Conservation (phyloP, 768 basidiomycete genomes). For the Clavulina sp. region DNA sequence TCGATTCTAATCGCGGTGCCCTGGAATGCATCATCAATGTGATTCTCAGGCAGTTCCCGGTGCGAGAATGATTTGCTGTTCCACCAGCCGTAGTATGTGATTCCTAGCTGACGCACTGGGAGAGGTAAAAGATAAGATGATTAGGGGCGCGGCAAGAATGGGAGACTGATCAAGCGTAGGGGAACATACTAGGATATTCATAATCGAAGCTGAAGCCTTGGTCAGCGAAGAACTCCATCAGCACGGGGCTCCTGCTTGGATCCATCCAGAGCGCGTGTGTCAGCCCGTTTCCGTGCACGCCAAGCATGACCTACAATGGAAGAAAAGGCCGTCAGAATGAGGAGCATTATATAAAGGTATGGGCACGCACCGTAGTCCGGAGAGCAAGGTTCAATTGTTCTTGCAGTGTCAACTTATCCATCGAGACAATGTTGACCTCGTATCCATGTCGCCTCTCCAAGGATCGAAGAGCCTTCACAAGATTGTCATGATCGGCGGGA, state of each 20-base stretch:
- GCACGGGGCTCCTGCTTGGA: conserved; percentile 47
- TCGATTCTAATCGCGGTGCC: conserved; percentile 53
- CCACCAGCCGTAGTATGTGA: not conserved
- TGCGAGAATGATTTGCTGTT: conserved; percentile 22
- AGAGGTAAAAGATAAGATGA: not conserved
- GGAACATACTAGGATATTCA: conserved; percentile 46
- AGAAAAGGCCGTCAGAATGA: not conserved
- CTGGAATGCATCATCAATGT: conserved; percentile 77
- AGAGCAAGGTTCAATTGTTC: conserved; percentile 72
- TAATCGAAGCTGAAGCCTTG: conserved; percentile 70
- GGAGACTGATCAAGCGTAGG: not conserved
- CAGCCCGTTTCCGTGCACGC: conserved; percentile 83
- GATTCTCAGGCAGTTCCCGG: conserved; percentile 33
- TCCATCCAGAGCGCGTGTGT: conserved; percentile 67
- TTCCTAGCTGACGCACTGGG: not conserved
- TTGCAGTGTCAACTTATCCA: conserved; percentile 60
- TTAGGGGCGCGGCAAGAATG: not conserved
- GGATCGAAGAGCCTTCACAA: conserved; percentile 56
- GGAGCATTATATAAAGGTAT: too few species aligned
- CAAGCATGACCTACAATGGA: conserved; percentile 68
- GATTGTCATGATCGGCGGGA: conserved; percentile 53
- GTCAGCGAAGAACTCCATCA: conserved; percentile 78
- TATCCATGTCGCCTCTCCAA: conserved; percentile 56
- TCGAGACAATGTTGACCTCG: conserved; percentile 75
- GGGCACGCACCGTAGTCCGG: conserved; percentile 54